A percentile compares a stretch with the other conserved stretches of the same genome.
phyloP scores from a whole-genome alignment of 257 asterid genomes.

The Lycium barbarum region DNA sequence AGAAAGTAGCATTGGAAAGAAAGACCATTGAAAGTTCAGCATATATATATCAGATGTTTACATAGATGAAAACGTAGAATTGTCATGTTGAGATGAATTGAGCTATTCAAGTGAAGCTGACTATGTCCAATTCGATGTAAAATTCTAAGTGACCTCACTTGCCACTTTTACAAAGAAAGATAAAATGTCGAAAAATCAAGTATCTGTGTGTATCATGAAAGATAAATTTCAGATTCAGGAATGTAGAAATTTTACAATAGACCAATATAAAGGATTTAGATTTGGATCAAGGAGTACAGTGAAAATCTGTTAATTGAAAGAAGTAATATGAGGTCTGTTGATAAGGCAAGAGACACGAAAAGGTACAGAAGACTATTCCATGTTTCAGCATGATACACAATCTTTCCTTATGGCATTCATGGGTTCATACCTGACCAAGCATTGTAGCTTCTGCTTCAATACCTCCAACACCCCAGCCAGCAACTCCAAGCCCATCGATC shows the following conservation, averaged over 20 bases:
- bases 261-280: slow-evolving; percentile 1
- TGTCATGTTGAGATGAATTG: background rate
- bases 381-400: slow-evolving; percentile 4
- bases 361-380: slow-evolving; percentile 8
- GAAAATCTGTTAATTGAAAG: background rate
- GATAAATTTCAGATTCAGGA: background rate
- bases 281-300: background rate
- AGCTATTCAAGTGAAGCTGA: background rate
- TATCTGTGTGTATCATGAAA: background rate
- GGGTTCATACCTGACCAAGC: slow-evolving; percentile 89
- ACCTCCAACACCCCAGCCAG: slow-evolving; percentile 99
- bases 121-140: background rate
- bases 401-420: background rate
- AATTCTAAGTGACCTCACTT: background rate
- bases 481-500: slow-evolving; percentile 98
- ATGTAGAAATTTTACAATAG: background rate
- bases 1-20: background rate
- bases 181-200: background rate
- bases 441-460: slow-evolving; percentile 98
- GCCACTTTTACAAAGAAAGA: background rate
- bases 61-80: background rate
- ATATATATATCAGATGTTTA: background rate
- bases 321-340: background rate
- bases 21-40: slow-evolving; percentile 24
- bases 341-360: background rate